Evolutionary conservation across 2,329 filamentous ascomycete genomes (phyloP), one percentile per base, ranked within the genome.

Genomic region (Scedosporium apiospermum): DNA sequence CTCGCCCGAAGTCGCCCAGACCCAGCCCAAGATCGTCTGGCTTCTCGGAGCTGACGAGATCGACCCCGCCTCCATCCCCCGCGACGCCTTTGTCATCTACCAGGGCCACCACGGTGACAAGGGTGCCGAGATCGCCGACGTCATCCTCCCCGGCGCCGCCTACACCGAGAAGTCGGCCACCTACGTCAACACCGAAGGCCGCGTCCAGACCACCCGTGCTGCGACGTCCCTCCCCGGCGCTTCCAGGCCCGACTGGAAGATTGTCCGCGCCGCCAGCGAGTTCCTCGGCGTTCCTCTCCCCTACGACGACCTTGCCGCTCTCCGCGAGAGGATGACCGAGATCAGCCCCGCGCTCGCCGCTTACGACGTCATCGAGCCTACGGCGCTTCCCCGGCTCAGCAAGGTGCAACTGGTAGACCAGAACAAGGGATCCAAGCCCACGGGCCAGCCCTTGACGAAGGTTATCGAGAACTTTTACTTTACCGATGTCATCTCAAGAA

Each of bases 101-200:
- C 95, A 99, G 78, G 95, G 95, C 67, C 95, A 99, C 76, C 95
- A 99, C 76, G 95, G 95, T 77, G 95, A 99, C 78, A 85, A 85
- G 61, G 95, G 93, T 67, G 95, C 95, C 62, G 89, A 96, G 77
- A 85, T 97, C 65, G 95, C 95, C 58, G 93, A 99, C 71, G 86
- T 99, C 63, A 85, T 99, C 68, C 89, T 99, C 21, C 95, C 95
- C 30, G 93, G 92, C 68, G 92, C 92, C 60, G 92, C 95, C 12
- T 99, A 97, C 80, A 98, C 93, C 26, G 95, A 99, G 80, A 99
- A 98, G 82, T 86, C 89, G 26, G 93, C 87, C 64, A 99, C 95
- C 55, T 99, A 96, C 72, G 86, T 99, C 78, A 99, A 98, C 85
- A 98, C 95, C 0, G 95, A 99, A 77, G 95, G 95, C 63, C 90